Evolutionary conservation across 2,329 filamentous ascomycete genomes (phyloP).

Genomic region (Cordyceps cateniannulata): DNA sequence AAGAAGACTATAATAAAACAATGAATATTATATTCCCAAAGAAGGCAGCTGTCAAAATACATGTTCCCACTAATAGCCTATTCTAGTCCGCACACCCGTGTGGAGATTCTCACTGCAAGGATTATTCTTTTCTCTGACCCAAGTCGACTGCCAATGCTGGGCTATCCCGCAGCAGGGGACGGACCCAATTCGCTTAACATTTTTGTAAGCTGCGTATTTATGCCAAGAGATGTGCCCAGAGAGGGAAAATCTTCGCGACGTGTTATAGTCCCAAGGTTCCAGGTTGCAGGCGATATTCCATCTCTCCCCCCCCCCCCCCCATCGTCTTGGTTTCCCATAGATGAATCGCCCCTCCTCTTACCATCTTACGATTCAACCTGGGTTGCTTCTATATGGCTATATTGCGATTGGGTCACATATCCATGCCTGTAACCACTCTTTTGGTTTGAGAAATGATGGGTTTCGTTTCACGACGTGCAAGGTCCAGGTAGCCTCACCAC

Average conservation of each 20-base stretch:
- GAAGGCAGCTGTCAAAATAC: background rate
- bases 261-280: no score
- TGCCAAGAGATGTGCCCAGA: background rate
- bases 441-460: background rate
- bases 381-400: background rate
- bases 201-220: background rate
- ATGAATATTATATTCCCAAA: background rate
- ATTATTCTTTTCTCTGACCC: background rate
- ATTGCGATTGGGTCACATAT: background rate
- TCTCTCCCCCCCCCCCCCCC: background rate
- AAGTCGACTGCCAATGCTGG: no score
- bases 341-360: background rate
- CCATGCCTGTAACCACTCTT: background rate
- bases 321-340: background rate
- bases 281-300: no score
- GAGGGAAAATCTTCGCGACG: background rate
- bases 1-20: no score
- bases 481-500: no score
- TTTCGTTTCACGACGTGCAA: background rate
- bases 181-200: background rate
- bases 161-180: background rate
- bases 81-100: background rate
- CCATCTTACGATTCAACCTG: background rate
- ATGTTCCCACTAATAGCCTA: background rate
- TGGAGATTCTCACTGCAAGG: background rate